Conservation (phyloP, 148 eudicot species). For the Dianthus caryophyllus region DNA sequence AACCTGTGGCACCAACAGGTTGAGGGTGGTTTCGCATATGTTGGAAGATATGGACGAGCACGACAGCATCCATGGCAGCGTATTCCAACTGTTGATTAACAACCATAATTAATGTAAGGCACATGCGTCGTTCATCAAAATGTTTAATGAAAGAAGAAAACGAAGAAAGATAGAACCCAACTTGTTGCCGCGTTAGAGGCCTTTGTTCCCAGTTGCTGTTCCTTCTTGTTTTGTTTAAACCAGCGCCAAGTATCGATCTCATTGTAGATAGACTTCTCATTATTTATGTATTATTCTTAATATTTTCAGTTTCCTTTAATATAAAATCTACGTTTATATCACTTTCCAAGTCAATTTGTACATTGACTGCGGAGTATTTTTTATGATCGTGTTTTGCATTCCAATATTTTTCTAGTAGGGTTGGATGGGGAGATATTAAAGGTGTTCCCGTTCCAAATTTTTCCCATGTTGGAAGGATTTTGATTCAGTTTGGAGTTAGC, state of each 20-base stretch:
- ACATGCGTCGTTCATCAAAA: slow-evolving; percentile 8
- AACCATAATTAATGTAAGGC: slow-evolving; percentile 9
- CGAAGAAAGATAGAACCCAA: slow-evolving; percentile 25
- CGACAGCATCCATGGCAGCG: slow-evolving; percentile 98
- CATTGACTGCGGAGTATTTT: no score
- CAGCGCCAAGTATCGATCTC: slow-evolving; percentile 53
- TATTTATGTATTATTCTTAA: no score
- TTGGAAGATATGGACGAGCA: slow-evolving; percentile 81
- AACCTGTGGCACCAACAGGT: slow-evolving; percentile 38
- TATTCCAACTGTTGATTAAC: slow-evolving; percentile 71
- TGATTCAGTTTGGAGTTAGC: no score
- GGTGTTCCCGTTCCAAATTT: no score
- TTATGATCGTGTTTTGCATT: no score
- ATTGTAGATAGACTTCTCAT: no score
- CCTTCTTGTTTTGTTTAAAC: slow-evolving; percentile 89
- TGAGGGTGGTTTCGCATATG: slow-evolving; percentile 54
- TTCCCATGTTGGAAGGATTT: no score
- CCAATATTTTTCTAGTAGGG: no score
- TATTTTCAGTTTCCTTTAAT: no score
- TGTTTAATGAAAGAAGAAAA: background rate
- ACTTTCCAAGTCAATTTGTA: no score
- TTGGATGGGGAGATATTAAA: no score
- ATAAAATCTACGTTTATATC: no score
- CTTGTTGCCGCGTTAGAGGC: slow-evolving; percentile 79
- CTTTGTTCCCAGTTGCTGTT: slow-evolving; percentile 97